Conservation (phyloP, 2,329 filamentous ascomycete species). For the Pezicula radicicola region DNA sequence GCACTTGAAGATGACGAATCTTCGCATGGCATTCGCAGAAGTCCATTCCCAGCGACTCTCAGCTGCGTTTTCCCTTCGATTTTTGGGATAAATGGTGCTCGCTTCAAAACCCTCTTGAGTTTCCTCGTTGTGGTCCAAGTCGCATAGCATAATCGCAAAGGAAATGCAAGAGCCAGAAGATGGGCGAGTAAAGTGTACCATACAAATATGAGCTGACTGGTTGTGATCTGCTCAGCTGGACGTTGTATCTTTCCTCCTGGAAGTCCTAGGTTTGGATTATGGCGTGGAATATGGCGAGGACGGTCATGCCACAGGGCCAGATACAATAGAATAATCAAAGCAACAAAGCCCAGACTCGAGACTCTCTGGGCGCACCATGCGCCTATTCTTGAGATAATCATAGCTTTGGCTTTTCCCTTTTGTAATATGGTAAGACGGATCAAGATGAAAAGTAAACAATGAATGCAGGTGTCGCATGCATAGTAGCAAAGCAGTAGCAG, state of each 20-base stretch:
- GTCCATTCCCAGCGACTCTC: background rate
- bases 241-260: background rate
- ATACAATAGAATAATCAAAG: conserved; percentile 9
- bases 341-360: conserved; percentile 10
- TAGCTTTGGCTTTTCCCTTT: background rate
- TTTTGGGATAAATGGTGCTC: background rate
- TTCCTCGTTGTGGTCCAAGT: conserved; percentile 54
- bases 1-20: conserved; percentile 49
- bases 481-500: no score
- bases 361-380: conserved; percentile 13
- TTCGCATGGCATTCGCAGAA: background rate
- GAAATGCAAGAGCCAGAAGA: conserved; percentile 60
- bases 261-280: background rate
- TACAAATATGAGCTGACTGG: conserved; percentile 42
- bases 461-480: no score
- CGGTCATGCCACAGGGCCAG: conserved; percentile 9
- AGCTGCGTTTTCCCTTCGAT: background rate
- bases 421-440: no score
- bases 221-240: background rate
- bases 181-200: conserved; percentile 67
- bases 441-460: no score
- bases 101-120: conserved; percentile 30
- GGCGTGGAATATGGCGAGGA: background rate
- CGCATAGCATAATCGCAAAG: conserved; percentile 59
- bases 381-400: conserved; percentile 1